Conservation (phyloP, 495 filamentous ascomycete genomes). For the Recurvomyces mirabilis region DNA sequence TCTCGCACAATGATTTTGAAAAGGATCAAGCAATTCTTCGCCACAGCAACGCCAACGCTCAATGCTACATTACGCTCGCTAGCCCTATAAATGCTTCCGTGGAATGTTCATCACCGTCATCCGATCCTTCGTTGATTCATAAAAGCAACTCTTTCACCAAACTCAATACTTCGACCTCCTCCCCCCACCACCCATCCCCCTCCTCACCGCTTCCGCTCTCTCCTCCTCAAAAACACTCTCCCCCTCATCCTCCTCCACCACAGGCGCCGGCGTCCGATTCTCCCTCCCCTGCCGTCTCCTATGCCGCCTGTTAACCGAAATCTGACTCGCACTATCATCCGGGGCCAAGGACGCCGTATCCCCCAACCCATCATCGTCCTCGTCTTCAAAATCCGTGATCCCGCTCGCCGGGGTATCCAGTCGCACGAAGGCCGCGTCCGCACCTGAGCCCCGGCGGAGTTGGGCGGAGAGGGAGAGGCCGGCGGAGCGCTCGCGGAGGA, state of each 20-base stretch:
- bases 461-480: constrained; percentile 70
- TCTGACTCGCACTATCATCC: constrained; percentile 73
- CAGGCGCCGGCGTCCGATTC: constrained; percentile 63
- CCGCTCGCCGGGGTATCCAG: constrained; percentile 43
- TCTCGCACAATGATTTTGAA: too few relatives aligned
- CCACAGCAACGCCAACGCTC: too few relatives aligned
- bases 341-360: constrained; percentile 47
- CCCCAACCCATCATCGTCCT: constrained; percentile 22
- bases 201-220: background rate
- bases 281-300: constrained; percentile 61
- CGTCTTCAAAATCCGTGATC: constrained; percentile 18
- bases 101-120: background rate
- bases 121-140: background rate
- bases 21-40: too few relatives aligned
- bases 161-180: constrained; percentile 20
- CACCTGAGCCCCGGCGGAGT: constrained; percentile 46
- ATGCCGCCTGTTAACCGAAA: constrained; percentile 60
- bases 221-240: constrained; percentile 29
- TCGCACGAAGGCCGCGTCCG: constrained; percentile 30
- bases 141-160: background rate
- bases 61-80: too few relatives aligned
- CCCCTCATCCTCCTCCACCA: constrained; percentile 66
- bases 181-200: background rate
- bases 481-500: constrained; percentile 66
- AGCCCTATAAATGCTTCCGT: background rate